A percentile compares a stretch with the other conserved stretches of the same genome.
Conservation (phyloP, 768 basidiomycete species). For the Leccinum imitatum region DNA sequence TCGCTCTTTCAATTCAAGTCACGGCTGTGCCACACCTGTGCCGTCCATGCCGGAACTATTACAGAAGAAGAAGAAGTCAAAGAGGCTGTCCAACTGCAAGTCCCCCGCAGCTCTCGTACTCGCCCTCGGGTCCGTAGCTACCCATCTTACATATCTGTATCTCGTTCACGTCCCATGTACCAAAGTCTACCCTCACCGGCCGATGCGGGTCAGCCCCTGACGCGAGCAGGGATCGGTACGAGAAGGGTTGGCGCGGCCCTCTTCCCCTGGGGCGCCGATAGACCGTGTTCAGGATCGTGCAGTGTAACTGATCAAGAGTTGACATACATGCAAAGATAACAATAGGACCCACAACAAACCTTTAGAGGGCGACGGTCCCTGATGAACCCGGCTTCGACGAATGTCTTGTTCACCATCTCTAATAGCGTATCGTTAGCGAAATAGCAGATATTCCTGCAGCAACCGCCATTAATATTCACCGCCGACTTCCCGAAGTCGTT, state of each 20-base stretch:
- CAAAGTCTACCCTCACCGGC: slow-evolving; percentile 45
- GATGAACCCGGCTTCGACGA: slow-evolving; percentile 43
- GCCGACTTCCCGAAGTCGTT: slow-evolving; percentile 32
- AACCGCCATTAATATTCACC: slow-evolving; percentile 29
- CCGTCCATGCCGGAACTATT: slow-evolving; percentile 20
- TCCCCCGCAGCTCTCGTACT: slow-evolving; percentile 51
- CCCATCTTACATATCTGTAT: slow-evolving; percentile 74
- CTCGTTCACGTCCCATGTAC: slow-evolving; percentile 51
- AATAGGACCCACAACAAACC: slow-evolving; percentile 29
- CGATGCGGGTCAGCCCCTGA: slow-evolving; percentile 24
- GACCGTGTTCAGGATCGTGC: slow-evolving; percentile 50
- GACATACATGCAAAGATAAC: neutral
- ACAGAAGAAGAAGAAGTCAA: neutral
- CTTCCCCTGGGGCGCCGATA: slow-evolving; percentile 37
- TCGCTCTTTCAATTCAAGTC: slow-evolving; percentile 31
- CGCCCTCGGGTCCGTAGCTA: slow-evolving; percentile 59
- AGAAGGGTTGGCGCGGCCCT: slow-evolving; percentile 41
- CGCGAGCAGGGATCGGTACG: slow-evolving; percentile 37
- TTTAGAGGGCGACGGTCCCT: slow-evolving; percentile 51
- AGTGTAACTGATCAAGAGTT: slow-evolving; percentile 40
- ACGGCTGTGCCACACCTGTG: slow-evolving; percentile 34
- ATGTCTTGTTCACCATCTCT: slow-evolving; percentile 45
- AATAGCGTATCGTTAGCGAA: slow-evolving; percentile 5
- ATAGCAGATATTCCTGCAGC: neutral
- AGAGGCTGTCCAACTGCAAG: slow-evolving; percentile 1